Conservation (phyloP, 2,329 filamentous ascomycete genomes). For the Ophiosphaerella korrae region DNA sequence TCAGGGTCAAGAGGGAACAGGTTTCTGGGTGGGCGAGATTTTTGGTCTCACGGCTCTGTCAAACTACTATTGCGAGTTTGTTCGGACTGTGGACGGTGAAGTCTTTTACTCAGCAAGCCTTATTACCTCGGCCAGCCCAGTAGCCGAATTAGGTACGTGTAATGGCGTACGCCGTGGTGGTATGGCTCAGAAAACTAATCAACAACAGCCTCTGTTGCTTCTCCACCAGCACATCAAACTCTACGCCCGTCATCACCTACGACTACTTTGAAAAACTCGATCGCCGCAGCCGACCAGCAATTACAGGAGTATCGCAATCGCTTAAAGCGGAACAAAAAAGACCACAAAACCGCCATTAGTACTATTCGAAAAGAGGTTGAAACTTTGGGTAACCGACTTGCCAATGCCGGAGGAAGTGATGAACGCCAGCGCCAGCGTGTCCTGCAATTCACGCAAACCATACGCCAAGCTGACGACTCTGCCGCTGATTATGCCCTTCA, state of each 20-base stretch:
- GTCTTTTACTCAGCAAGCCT: constrained; percentile 75
- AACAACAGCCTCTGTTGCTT: constrained; percentile 35
- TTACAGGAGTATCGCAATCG: constrained; percentile 71
- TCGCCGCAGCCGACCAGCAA: constrained; percentile 72
- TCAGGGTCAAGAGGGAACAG: constrained; percentile 52
- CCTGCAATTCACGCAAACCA: constrained; percentile 74
- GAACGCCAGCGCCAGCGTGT: constrained; percentile 77
- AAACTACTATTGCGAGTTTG: constrained; percentile 79
- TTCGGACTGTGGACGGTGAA: constrained; percentile 68
- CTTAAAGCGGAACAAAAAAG: constrained; percentile 73
- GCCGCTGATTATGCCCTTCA: constrained; percentile 61
- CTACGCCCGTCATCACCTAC: constrained; percentile 76
- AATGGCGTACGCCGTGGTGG: neutral
- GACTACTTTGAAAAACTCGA: constrained; percentile 77
- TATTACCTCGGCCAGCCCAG: constrained; percentile 66
- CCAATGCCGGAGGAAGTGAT: constrained; percentile 71
- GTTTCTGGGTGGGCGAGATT: constrained; percentile 72
- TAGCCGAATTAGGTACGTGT: constrained; percentile 62
- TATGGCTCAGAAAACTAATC: constrained; percentile 13
- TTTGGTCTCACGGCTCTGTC: constrained; percentile 72
- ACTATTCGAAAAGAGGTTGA: constrained; percentile 75
- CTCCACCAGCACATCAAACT: constrained; percentile 62
- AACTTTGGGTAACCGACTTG: constrained; percentile 67
- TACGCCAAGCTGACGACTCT: constrained; percentile 71
- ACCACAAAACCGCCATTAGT: constrained; percentile 73